phyloP scores from a whole-genome alignment of 495 filamentous ascomycete species.

The Aspergillus bridgeri region DNA sequence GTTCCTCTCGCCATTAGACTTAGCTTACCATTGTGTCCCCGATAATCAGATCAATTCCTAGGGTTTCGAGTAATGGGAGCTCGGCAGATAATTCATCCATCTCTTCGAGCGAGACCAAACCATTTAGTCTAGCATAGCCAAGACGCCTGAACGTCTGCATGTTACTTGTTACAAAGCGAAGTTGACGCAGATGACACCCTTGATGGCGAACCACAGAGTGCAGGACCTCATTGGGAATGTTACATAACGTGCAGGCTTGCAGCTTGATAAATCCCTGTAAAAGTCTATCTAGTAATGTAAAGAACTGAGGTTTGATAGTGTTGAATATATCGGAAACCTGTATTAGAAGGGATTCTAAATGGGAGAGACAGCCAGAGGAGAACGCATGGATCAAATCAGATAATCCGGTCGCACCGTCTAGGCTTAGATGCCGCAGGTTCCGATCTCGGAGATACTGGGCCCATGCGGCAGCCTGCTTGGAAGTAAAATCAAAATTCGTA shows the following conservation, averaged over 20 bases:
- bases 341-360: neutral
- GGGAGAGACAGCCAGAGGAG: neutral
- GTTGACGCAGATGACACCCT: neutral
- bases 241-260: no score
- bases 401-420: neutral
- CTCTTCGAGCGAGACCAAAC: no score
- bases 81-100: no score
- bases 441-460: neutral
- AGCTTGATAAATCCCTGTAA: neutral
- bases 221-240: neutral
- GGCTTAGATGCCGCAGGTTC: neutral
- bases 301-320: no score
- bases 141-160: no score
- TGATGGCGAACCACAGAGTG: slow-evolving; percentile 1
- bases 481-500: neutral
- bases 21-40: no score
- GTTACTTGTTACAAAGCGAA: neutral
- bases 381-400: neutral
- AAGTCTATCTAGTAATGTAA: neutral
- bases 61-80: no score
- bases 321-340: neutral
- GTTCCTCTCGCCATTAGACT: no score
- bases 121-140: no score
- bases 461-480: neutral
- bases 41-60: no score